Base-by-base conservation (phyloP, 129 eudicot species). In the Scalesia atractyloides region DNA sequence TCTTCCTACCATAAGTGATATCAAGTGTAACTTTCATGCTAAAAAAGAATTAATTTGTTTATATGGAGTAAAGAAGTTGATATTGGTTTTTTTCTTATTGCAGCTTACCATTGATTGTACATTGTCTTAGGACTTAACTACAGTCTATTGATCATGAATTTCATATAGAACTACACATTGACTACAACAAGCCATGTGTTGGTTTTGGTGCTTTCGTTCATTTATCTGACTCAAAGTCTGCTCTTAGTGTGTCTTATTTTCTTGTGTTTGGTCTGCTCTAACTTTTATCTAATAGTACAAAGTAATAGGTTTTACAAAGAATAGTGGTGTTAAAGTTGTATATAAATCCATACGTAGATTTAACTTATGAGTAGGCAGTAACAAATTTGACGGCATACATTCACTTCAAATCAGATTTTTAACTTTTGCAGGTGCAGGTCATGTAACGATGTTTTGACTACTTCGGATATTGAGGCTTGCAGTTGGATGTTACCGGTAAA, bases 401-500 rank as follows among this genome's bases (percentile, higher is more conserved):
- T 22, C 15, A 53, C 20, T 4, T 26, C 13, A 53, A 24, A 68
- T 50, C 24, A 5, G 39, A 54, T 81, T 11, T 65, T 48, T 51
- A 10, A 17, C 50, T 50, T 37, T 14, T 70, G 17, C 77, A 94
- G 98, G 86, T 94, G 98, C 79, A 90, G 88, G 84, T 73, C 96
- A 34, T 94, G 98, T 79, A 88, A 83, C 79, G 88, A 87, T 75
- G 88, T 82, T 16, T 88, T 84, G 96, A 88, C 93, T 13, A 52
- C 86, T 0, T 89, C 82, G 72, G 98, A 94, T 72, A 80, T 84
- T 19, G 98, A 94, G 82, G 96, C 90, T 72, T 86, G 96, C 98
- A 94, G 82, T 64, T 94, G 56, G 97, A 88, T 59, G 94, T 82
- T 41, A 94, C 93, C 34, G 84, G 82, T 57, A 97, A 88, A 78